Percentiles rank a stretch among this genome's conserved stretches.
phyloP scores from a whole-genome alignment of 345 rosid genomes.

The Moricandia moricandioides region DNA sequence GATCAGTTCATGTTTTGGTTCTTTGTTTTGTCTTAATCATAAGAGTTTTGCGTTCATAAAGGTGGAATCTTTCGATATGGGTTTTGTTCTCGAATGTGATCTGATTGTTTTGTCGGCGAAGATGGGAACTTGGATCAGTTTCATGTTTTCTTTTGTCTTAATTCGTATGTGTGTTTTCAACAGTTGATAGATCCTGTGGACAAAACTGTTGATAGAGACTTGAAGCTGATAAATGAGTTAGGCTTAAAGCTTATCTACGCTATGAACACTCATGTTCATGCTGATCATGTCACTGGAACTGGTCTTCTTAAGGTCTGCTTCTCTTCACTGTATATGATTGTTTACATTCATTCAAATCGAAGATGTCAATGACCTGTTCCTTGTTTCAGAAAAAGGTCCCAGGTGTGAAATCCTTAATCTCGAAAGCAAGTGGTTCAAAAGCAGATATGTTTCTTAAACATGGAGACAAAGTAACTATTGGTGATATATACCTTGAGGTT shows the following conservation, averaged over 20 bases:
- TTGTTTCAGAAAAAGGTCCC: conserved; percentile 52
- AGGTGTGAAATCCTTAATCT: conserved; percentile 67
- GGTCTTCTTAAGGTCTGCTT: conserved; percentile 74
- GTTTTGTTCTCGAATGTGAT: too few relatives aligned
- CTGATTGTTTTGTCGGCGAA: neutral
- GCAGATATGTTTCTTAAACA: conserved; percentile 69
- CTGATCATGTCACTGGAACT: conserved; percentile 94
- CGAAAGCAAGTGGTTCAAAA: conserved; percentile 75
- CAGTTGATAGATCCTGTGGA: conserved; percentile 97
- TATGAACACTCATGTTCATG: conserved; percentile 94
- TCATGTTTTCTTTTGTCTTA: neutral
- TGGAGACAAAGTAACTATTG: conserved; percentile 68
- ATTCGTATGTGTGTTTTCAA: neutral
- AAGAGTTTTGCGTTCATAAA: too few relatives aligned
- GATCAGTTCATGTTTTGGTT: neutral
- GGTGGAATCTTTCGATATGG: too few relatives aligned
- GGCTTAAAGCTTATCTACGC: conserved; percentile 79
- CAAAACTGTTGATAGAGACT: conserved; percentile 82
- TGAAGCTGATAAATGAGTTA: conserved; percentile 59
- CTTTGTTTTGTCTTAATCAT: too few relatives aligned
- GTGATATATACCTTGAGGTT: conserved; percentile 76
- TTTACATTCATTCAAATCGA: neutral
- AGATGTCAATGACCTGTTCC: neutral
- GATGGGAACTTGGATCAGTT: neutral
- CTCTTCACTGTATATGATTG: neutral